These are phyloP conservation scores for Daldinia sp. DNA, from an alignment of 2,329 filamentous ascomycete species.

Conservation along the genomic window DNA sequence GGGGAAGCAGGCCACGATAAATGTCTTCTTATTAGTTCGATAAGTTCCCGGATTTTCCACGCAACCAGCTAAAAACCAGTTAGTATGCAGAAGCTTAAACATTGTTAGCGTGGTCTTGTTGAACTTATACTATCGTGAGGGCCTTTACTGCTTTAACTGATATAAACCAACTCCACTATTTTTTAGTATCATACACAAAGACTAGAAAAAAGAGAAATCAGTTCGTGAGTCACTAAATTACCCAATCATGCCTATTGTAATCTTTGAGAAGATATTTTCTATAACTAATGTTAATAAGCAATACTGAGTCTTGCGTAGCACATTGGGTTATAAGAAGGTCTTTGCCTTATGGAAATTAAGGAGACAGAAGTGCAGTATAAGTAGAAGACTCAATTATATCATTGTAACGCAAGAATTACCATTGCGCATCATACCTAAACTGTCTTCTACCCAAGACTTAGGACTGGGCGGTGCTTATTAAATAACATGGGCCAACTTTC, in stretches of 20 bases:
- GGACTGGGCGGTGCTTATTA: background rate
- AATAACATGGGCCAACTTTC: conserved; percentile 17
- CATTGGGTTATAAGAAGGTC: too few relatives aligned
- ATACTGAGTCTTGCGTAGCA: too few relatives aligned
- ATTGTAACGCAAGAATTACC: background rate
- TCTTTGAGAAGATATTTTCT: too few relatives aligned
- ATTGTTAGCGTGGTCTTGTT: background rate
- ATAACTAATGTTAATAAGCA: too few relatives aligned
- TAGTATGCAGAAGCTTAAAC: conserved; percentile 3
- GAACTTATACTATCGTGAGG: background rate
- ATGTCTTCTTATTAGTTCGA: background rate
- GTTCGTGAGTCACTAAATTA: too few relatives aligned
- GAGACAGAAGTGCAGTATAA: background rate
- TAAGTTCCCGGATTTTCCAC: background rate
- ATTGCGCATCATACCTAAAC: background rate
- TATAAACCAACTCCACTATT: too few relatives aligned
- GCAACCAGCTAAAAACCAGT: background rate
- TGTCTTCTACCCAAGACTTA: background rate
- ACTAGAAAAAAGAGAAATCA: too few relatives aligned
- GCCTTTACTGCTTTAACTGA: background rate
- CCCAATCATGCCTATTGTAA: too few relatives aligned
- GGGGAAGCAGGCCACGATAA: background rate
- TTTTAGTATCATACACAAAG: too few relatives aligned
- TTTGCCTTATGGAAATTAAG: too few relatives aligned
- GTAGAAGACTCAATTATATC: background rate